phyloP scores from a whole-genome alignment of 441 rosid genomes.

The Populus hybrid region DNA sequence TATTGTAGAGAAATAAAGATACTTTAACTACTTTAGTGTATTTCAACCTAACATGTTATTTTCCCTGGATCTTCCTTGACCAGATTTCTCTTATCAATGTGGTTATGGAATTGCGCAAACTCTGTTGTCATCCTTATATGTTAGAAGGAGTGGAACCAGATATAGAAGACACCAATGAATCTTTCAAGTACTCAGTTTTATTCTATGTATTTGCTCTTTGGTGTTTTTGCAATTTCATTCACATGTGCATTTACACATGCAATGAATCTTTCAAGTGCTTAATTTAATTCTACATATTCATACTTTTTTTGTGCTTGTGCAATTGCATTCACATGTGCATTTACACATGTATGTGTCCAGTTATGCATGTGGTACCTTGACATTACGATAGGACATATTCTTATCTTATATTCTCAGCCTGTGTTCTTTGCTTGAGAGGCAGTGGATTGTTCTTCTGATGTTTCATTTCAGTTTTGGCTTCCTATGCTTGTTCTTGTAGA shows the following conservation, averaged over 20 bases:
- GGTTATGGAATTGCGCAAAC: constrained; percentile 98
- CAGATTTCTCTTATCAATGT: constrained; percentile 95
- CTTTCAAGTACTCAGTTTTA: constrained; percentile 55
- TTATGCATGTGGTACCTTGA: background rate
- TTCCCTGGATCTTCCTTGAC: constrained; percentile 27
- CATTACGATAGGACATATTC: background rate
- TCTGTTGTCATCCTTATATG: constrained; percentile 98
- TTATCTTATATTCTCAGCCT: background rate
- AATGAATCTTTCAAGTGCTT: too few relatives aligned
- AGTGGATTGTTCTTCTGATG: background rate
- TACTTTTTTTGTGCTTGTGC: too few relatives aligned
- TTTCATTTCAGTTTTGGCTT: background rate
- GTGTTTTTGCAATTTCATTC: background rate
- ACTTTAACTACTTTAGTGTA: constrained; percentile 3
- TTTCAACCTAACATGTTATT: constrained; percentile 23
- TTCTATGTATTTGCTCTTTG: background rate
- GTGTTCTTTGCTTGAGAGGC: background rate
- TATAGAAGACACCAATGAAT: constrained; percentile 61
- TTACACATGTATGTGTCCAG: background rate
- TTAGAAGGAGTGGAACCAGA: constrained; percentile 94
- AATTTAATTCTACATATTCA: too few relatives aligned
- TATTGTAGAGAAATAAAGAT: constrained; percentile 16
- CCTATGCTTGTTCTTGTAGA: background rate
- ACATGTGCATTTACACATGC: background rate
- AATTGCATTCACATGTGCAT: too few relatives aligned